These are phyloP conservation scores for Diaporthe longicolla DNA, from an alignment of 2,329 filamentous ascomycete species.

Conservation along the genomic window DNA sequence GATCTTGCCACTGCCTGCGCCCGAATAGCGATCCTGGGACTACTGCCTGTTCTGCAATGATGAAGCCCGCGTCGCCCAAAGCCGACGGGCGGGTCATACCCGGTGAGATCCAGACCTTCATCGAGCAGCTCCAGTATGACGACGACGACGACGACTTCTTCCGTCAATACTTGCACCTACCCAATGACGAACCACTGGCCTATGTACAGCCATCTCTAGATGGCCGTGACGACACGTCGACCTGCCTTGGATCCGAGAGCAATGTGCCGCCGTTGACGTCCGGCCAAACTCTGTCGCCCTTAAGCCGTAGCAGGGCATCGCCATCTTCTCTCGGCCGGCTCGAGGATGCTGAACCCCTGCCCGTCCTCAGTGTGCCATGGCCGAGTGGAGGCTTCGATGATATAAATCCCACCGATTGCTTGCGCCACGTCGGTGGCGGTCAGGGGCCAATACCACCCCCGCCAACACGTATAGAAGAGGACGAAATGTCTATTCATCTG, in stretches of 20 bases:
- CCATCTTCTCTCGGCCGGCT: not conserved
- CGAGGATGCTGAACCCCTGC: not conserved
- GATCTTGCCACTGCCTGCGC: not conserved
- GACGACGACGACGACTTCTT: not conserved
- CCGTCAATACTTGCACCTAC: not conserved
- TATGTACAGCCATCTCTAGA: constrained; percentile 14
- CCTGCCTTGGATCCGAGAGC: constrained; percentile 20
- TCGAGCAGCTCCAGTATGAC: not conserved
- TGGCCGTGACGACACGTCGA: constrained; percentile 27
- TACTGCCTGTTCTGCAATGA: not conserved
- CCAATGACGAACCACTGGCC: constrained; percentile 4
- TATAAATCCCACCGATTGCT: not conserved
- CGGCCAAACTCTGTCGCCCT: constrained; percentile 9
- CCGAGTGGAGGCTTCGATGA: not conserved
- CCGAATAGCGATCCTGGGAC: not conserved
- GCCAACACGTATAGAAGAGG: constrained; percentile 19
- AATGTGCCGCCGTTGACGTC: constrained; percentile 21
- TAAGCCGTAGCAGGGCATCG: constrained; percentile 11
- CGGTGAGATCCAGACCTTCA: not conserved
- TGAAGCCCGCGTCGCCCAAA: not conserved
- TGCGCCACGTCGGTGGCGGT: constrained; percentile 15
- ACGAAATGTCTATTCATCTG: constrained; percentile 10
- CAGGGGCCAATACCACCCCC: constrained; percentile 18
- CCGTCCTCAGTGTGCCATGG: not conserved
- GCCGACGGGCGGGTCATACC: not conserved